Percentiles rank a stretch among this genome's conserved stretches.
Evolutionary conservation across 495 filamentous ascomycete species (phyloP).

Genomic region (Penicillium coprophilum): DNA sequence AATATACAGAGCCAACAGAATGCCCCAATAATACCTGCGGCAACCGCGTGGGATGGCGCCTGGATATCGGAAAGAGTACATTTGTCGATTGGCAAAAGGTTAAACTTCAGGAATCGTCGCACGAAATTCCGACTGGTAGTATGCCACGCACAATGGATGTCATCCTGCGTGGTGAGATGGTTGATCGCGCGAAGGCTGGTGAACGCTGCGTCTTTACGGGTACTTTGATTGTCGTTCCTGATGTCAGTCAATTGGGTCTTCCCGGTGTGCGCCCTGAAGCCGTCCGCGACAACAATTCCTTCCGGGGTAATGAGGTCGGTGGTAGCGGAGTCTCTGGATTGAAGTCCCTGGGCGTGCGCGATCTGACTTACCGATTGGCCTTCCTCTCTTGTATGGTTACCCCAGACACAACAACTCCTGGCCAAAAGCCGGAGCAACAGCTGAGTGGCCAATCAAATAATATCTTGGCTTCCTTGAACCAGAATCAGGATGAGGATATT

Average conservation of each 20-base stretch:
- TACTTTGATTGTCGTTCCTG: conserved; percentile 92
- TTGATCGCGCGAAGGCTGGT: conserved; percentile 93
- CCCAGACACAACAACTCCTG: conserved; percentile 79
- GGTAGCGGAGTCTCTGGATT: conserved; percentile 84
- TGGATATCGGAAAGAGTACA: conserved; percentile 95
- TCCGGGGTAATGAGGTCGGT: conserved; percentile 74
- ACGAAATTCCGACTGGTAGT: conserved; percentile 96
- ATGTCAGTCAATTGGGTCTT: conserved; percentile 91
- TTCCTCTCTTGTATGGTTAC: conserved; percentile 98
- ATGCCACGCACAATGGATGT: conserved; percentile 99
- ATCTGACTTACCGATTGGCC: conserved; percentile 94
- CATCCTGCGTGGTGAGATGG: conserved; percentile 96
- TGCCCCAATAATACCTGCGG: conserved; percentile 90
- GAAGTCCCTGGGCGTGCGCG: conserved; percentile 88
- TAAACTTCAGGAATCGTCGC: conserved; percentile 94
- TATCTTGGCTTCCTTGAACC: conserved; percentile 78
- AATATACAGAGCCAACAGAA: conserved; percentile 93
- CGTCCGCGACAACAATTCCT: conserved; percentile 76
- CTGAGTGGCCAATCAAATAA: conserved; percentile 71
- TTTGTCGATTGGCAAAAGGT: conserved; percentile 99
- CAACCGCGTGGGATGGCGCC: conserved; percentile 85
- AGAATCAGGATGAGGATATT: conserved; percentile 63
- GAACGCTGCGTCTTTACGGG: conserved; percentile 98
- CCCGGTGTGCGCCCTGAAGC: conserved; percentile 83
- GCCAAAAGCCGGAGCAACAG: conserved; percentile 63